Percentiles rank a stretch among this genome's conserved stretches.
phyloP scores from a whole-genome alignment of 164 flowering plant genomes.

The Paratinospora sagittata region DNA sequence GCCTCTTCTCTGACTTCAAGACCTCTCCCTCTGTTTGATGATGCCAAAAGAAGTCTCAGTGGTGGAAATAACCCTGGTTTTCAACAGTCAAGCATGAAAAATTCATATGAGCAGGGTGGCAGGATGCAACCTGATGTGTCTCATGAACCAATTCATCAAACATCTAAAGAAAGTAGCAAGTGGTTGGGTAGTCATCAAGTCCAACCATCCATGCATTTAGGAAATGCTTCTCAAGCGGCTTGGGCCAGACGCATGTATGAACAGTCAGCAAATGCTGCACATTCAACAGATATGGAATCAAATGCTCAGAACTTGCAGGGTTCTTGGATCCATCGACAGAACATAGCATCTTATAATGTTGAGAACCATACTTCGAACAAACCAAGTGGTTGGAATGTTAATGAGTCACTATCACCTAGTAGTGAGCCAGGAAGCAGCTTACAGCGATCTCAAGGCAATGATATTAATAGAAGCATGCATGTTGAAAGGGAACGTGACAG shows the following conservation, averaged over 20 bases:
- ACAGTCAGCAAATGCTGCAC: conserved; percentile 28
- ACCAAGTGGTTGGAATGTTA: conserved; percentile 23
- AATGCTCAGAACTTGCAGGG: conserved; percentile 21
- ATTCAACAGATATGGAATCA: conserved; percentile 12
- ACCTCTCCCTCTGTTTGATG: conserved; percentile 23
- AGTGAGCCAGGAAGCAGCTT: conserved; percentile 12
- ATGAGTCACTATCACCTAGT: conserved; percentile 17
- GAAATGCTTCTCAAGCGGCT: conserved; percentile 25
- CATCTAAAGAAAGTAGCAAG: conserved; percentile 30
- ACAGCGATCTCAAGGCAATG: conserved; percentile 21
- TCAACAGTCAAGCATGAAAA: conserved; percentile 28
- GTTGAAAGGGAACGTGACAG: conserved; percentile 20
- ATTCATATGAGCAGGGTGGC: conserved; percentile 29
- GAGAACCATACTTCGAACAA: conserved; percentile 20
- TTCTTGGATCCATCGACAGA: conserved; percentile 26
- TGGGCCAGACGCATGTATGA: conserved; percentile 33
- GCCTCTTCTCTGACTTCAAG: conserved; percentile 39
- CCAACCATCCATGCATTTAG: conserved; percentile 29
- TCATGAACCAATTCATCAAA: conserved; percentile 28
- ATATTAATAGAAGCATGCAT: conserved; percentile 19
- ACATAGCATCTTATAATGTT: conserved; percentile 18
- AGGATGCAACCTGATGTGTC: conserved; percentile 24
- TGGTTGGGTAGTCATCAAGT: conserved; percentile 36
- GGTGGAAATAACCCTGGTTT: conserved; percentile 24
- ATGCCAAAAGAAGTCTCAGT: conserved; percentile 23